Percentiles rank a stretch among this genome's conserved stretches.
phyloP scores from a whole-genome alignment of 2,329 filamentous ascomycete genomes.

The Penicillium decumbens region DNA sequence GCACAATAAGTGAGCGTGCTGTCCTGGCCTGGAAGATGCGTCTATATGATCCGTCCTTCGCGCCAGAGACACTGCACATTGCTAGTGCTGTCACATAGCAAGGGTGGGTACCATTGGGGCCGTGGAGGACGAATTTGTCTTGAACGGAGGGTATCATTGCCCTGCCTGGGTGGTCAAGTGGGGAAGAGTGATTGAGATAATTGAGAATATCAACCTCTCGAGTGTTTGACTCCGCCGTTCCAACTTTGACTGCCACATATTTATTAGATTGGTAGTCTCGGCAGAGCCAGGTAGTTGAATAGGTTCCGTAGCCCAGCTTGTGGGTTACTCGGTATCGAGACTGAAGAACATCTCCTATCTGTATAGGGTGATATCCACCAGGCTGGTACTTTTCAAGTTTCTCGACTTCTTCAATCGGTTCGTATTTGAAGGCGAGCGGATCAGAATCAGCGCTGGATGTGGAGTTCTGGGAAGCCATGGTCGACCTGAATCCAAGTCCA shows the following conservation, averaged over 20 bases:
- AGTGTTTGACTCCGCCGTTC: background rate
- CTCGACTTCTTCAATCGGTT: constrained; percentile 21
- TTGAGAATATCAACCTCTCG: constrained; percentile 19
- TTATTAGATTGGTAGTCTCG: background rate
- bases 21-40: constrained; percentile 24
- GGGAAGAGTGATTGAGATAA: constrained; percentile 22
- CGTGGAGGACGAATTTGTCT: constrained; percentile 21
- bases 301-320: constrained; percentile 2
- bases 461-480: background rate
- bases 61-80: constrained; percentile 16
- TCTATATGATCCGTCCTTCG: constrained; percentile 21
- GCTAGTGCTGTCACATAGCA: constrained; percentile 22
- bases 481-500: background rate
- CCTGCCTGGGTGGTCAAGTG: background rate
- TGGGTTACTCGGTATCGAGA: background rate
- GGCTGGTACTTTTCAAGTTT: background rate
- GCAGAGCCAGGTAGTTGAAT: constrained; percentile 1
- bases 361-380: background rate
- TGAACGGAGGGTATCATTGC: constrained; percentile 15
- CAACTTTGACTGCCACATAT: constrained; percentile 2
- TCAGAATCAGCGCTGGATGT: background rate
- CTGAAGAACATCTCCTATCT: background rate
- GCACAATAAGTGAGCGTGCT: constrained; percentile 24
- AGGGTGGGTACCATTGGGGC: constrained; percentile 23
- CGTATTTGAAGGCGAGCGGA: background rate